A percentile compares a stretch with the other conserved stretches of the same genome.
Evolutionary conservation across 768 basidiomycete genomes (phyloP).

Genomic region (Tylopilus plumbeoviolaceoides): DNA sequence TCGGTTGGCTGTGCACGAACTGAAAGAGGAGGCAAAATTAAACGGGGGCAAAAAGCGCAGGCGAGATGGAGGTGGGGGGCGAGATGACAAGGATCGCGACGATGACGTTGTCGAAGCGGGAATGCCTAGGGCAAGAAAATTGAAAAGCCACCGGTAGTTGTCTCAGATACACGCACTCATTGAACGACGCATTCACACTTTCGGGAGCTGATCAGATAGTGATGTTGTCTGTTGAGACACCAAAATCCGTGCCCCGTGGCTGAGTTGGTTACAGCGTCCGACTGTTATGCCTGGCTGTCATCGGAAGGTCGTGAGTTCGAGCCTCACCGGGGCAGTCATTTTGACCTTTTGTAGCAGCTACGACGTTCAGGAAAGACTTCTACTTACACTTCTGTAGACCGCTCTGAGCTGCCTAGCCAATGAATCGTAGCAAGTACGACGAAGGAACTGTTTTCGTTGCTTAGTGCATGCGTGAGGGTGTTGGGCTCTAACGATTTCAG

Average conservation of each 20-base stretch:
- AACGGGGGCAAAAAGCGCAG: constrained; percentile 49
- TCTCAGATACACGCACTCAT: background rate
- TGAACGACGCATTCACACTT: no score
- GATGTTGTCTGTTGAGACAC: background rate
- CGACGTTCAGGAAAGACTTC: no score
- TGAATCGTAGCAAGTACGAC: no score
- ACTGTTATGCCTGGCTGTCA: constrained; percentile 48
- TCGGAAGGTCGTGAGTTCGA: constrained; percentile 71
- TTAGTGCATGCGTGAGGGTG: no score
- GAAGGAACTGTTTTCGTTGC: no score
- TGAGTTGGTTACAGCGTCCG: constrained; percentile 78
- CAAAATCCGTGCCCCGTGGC: constrained; percentile 54
- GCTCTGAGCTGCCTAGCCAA: no score
- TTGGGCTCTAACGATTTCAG: no score
- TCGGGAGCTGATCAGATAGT: background rate
- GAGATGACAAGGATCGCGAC: constrained; percentile 83
- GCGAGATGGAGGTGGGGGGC: constrained; percentile 43
- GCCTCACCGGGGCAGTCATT: constrained; percentile 54
- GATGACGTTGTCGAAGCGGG: constrained; percentile 92
- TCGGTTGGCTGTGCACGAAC: constrained; percentile 69
- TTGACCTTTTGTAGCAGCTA: background rate
- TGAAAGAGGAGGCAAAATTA: constrained; percentile 68
- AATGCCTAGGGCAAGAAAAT: constrained; percentile 64
- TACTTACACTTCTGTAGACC: no score
- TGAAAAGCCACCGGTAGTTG: constrained; percentile 41